phyloP scores from a whole-genome alignment of 2,329 filamentous ascomycete species.

The Pezicula carpinea region DNA sequence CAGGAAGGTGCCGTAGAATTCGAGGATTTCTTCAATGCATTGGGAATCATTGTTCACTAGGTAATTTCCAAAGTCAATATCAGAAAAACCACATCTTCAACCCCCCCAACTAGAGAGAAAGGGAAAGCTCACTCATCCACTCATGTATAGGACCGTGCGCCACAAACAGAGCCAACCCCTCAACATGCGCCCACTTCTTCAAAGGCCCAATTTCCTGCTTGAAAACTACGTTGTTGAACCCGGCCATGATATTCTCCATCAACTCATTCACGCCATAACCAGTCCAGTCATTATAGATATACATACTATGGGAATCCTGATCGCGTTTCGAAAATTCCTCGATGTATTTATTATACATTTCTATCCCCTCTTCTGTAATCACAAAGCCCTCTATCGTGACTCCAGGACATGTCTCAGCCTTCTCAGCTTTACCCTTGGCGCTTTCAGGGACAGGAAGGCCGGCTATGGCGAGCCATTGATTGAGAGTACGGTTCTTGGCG shows the following conservation, averaged over 20 bases:
- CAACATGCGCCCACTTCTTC: slow-evolving; percentile 18
- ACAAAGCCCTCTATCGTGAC: slow-evolving; percentile 3
- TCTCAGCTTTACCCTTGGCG: too few species aligned
- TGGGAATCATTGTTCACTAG: too few species aligned
- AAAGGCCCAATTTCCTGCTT: slow-evolving; percentile 14
- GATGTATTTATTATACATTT: slow-evolving; percentile 8
- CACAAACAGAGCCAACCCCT: slow-evolving; percentile 11
- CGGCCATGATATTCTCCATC: slow-evolving; percentile 9
- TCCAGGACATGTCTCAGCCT: too few species aligned
- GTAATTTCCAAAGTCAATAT: too few species aligned
- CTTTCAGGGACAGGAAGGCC: too few species aligned
- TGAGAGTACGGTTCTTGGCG: too few species aligned
- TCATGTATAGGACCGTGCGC: slow-evolving; percentile 5
- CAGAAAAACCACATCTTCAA: too few species aligned
- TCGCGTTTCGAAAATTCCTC: slow-evolving; percentile 3
- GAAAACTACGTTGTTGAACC: slow-evolving; percentile 3
- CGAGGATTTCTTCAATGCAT: too few species aligned
- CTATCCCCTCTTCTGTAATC: slow-evolving; percentile 1
- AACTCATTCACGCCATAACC: slow-evolving; percentile 15
- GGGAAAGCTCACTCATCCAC: slow-evolving; percentile 9
- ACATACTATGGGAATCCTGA: slow-evolving; percentile 13
- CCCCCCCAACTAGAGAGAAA: too few species aligned
- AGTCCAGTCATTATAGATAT: slow-evolving; percentile 19
- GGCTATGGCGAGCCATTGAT: too few species aligned
- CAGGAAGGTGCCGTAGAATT: too few species aligned